Percentiles rank a stretch among this genome's conserved stretches.
phyloP scores from a whole-genome alignment of 805 yeast species.

The Alloascoidea hylecoeti region DNA sequence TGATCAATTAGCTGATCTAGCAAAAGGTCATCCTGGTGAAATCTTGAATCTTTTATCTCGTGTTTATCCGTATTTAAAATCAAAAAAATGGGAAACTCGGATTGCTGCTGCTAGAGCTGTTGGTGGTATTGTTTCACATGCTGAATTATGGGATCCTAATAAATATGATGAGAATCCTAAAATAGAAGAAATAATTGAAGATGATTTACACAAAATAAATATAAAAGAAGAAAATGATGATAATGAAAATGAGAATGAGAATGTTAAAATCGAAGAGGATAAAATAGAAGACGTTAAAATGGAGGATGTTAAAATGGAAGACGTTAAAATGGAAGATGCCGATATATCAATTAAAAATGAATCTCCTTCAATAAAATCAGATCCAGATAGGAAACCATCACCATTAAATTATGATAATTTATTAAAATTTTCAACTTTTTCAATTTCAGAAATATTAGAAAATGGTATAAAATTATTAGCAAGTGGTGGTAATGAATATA shows the following conservation, averaged over 20 bases:
- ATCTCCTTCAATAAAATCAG: conserved; percentile 2
- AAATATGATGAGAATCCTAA: conserved; percentile 19
- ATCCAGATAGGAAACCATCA: conserved; percentile 5
- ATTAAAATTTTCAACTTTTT: conserved; percentile 19
- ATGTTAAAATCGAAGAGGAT: conserved; percentile 11
- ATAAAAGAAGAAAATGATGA: conserved; percentile 15
- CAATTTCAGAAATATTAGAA: conserved; percentile 19
- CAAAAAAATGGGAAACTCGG: conserved; percentile 91
- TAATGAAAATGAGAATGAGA: conserved; percentile 12
- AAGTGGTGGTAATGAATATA: conserved; percentile 37
- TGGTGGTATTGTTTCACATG: conserved; percentile 80
- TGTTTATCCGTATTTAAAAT: conserved; percentile 77
- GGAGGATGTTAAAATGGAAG: conserved; percentile 19
- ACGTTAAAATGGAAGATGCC: conserved; percentile 7
- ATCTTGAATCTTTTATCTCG: conserved; percentile 69
- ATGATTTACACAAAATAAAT: conserved; percentile 10
- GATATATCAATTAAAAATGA: conserved; percentile 2
- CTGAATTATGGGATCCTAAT: conserved; percentile 79
- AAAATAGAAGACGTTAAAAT: conserved; percentile 7
- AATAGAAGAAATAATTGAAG: conserved; percentile 11
- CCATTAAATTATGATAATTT: conserved; percentile 7
- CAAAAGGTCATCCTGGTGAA: conserved; percentile 91
- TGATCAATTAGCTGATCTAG: conserved; percentile 88
- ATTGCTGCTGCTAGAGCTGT: conserved; percentile 89
- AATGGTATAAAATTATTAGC: conserved; percentile 42